phyloP scores from a whole-genome alignment of 2,329 filamentous ascomycete genomes.

The Monilinia aucupariae region DNA sequence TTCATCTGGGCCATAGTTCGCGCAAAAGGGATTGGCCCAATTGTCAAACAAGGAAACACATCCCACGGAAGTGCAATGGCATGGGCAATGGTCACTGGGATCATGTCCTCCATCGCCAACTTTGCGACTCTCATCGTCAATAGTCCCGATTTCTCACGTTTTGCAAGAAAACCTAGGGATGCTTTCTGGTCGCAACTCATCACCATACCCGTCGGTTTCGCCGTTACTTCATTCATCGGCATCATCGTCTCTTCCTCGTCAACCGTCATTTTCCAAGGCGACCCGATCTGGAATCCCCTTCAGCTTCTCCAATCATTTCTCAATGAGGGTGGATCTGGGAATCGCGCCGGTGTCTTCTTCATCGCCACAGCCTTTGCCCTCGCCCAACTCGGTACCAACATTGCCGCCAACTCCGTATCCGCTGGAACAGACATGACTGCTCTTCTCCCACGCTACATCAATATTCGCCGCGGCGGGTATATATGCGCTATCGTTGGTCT shows the following conservation, averaged over 20 bases:
- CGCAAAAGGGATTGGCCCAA: conserved; percentile 77
- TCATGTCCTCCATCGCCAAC: conserved; percentile 87
- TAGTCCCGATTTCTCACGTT: conserved; percentile 80
- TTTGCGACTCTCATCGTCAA: conserved; percentile 81
- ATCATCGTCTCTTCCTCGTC: conserved; percentile 73
- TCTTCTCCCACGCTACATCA: conserved; percentile 71
- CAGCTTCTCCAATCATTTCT: conserved; percentile 62
- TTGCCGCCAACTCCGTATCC: conserved; percentile 79
- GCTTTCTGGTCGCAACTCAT: conserved; percentile 76
- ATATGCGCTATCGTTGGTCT: conserved; percentile 75
- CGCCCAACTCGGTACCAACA: conserved; percentile 80
- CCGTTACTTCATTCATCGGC: conserved; percentile 77
- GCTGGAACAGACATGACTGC: conserved; percentile 74
- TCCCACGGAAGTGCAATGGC: conserved; percentile 62
- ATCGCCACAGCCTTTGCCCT: conserved; percentile 67
- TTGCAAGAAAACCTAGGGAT: conserved; percentile 69
- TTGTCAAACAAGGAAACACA: conserved; percentile 63
- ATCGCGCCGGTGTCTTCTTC: conserved; percentile 71
- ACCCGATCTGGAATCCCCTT: conserved; percentile 70
- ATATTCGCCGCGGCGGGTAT: conserved; percentile 82
- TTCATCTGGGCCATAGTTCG: conserved; percentile 82
- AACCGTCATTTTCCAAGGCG: conserved; percentile 55
- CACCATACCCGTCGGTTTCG: conserved; percentile 66
- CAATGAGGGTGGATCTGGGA: conserved; percentile 59
- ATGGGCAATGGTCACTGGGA: conserved; percentile 78